phyloP scores from a whole-genome alignment of 2,329 filamentous ascomycete species.

The Clonostachys byssicola region DNA sequence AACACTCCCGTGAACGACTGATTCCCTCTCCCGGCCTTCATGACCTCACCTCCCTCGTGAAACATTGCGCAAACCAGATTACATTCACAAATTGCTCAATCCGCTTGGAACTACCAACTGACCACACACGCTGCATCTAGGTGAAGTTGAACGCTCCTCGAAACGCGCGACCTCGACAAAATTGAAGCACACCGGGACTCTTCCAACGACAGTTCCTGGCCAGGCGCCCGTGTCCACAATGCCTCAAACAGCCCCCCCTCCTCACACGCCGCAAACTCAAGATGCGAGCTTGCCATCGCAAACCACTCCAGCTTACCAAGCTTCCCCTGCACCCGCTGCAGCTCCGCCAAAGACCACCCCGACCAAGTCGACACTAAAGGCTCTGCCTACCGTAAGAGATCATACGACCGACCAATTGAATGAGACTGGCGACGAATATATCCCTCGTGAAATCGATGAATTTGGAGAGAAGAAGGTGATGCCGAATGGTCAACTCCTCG shows the following conservation, averaged over 20 bases:
- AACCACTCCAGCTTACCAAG: conserved; percentile 12
- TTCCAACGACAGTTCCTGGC: conserved; percentile 50
- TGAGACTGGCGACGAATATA: conserved; percentile 85
- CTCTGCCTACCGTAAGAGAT: conserved; percentile 89
- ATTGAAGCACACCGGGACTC: conserved; percentile 27
- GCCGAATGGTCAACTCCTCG: conserved; percentile 74
- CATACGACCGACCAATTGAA: conserved; percentile 96
- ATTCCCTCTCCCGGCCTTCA: no score
- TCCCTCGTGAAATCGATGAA: conserved; percentile 89
- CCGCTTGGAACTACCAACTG: conserved; percentile 36
- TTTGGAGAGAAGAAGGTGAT: conserved; percentile 93
- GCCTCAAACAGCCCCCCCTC: conserved; percentile 34
- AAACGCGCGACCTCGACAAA: conserved; percentile 15
- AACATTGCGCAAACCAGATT: conserved; percentile 14
- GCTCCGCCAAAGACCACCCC: conserved; percentile 76
- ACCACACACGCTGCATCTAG: no score
- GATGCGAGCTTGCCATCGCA: conserved; percentile 39
- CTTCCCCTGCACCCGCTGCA: conserved; percentile 28
- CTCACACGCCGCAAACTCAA: conserved; percentile 51
- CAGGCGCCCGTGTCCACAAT: conserved; percentile 40
- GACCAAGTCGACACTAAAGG: conserved; percentile 83
- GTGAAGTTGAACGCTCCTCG: no score
- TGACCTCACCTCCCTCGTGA: conserved; percentile 11
- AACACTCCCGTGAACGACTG: no score
- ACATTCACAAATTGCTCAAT: conserved; percentile 16